These are phyloP conservation scores for Tanacetum coccineum DNA, from an alignment of 129 eudicot genomes.

Conservation along the genomic window DNA sequence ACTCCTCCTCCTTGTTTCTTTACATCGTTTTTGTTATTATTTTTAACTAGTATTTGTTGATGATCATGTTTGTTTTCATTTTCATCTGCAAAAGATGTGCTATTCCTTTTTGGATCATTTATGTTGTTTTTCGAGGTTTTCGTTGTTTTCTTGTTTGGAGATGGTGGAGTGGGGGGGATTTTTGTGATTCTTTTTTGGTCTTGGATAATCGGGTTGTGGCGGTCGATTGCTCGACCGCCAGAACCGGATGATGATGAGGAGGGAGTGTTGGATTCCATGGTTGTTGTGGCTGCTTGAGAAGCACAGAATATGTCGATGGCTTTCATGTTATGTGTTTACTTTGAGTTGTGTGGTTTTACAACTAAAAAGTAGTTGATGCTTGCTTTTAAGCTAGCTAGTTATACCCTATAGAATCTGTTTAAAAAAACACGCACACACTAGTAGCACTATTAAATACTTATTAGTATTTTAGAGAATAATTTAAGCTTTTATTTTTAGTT, in stretches of 20 bases:
- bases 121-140: conserved; percentile 17
- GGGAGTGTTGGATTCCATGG: conserved; percentile 32
- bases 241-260: conserved; percentile 35
- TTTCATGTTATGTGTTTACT: conserved; percentile 25
- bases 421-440: conserved; percentile 3
- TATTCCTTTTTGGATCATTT: conserved; percentile 15
- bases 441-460: no score
- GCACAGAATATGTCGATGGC: conserved; percentile 45
- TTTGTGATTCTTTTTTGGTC: conserved; percentile 46
- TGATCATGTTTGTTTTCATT: background rate
- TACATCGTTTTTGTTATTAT: conserved; percentile 5
- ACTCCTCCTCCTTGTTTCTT: conserved; percentile 27
- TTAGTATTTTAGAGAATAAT: no score
- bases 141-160: conserved; percentile 13
- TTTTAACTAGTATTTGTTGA: conserved; percentile 2
- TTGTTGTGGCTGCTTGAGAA: conserved; percentile 46
- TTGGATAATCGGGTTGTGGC: conserved; percentile 78
- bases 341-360: conserved; percentile 20
- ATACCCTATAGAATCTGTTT: conserved; percentile 21
- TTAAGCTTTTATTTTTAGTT: no score
- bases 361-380: background rate
- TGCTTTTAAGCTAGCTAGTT: conserved; percentile 20
- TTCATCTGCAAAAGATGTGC: conserved; percentile 20
- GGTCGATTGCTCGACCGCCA: conserved; percentile 78
- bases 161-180: conserved; percentile 15